Evolutionary conservation across 2,329 filamentous ascomycete genomes (phyloP).

Genomic region (Lanzia echinophila): DNA sequence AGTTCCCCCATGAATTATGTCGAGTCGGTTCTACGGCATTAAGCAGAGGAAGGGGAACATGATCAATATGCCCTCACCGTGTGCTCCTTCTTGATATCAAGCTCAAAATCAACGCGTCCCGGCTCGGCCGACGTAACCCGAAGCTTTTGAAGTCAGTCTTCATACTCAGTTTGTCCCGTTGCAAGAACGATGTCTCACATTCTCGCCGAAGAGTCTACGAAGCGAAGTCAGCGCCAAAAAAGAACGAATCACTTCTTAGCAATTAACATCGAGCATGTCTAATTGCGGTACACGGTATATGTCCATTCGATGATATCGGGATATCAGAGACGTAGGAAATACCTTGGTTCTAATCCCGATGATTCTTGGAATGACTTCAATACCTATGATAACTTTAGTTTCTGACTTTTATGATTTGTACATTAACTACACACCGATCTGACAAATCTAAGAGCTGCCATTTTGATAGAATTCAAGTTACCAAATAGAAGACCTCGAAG

Average conservation of each 20-base stretch:
- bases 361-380: constrained; percentile 69
- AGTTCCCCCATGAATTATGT: constrained; percentile 71
- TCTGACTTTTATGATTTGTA: background rate
- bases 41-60: background rate
- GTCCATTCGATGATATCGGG: background rate
- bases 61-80: constrained; percentile 49
- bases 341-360: constrained; percentile 87
- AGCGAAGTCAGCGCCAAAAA: constrained; percentile 4
- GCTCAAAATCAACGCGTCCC: constrained; percentile 68
- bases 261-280: background rate
- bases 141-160: constrained; percentile 42
- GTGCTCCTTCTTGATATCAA: constrained; percentile 68
- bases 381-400: constrained; percentile 48
- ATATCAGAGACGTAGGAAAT: constrained; percentile 8
- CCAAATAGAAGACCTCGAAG: background rate
- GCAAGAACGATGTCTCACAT: constrained; percentile 19
- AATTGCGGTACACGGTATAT: background rate
- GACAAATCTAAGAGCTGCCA: constrained; percentile 56
- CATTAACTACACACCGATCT: constrained; percentile 45
- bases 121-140: constrained; percentile 57
- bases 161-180: background rate
- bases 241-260: background rate
- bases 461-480: constrained; percentile 24
- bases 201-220: constrained; percentile 30
- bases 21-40: constrained; percentile 58